Evolutionary conservation across 768 basidiomycete species (phyloP), one percentile per base, ranked within the genome.

Genomic region (Gymnopilus junonius): DNA sequence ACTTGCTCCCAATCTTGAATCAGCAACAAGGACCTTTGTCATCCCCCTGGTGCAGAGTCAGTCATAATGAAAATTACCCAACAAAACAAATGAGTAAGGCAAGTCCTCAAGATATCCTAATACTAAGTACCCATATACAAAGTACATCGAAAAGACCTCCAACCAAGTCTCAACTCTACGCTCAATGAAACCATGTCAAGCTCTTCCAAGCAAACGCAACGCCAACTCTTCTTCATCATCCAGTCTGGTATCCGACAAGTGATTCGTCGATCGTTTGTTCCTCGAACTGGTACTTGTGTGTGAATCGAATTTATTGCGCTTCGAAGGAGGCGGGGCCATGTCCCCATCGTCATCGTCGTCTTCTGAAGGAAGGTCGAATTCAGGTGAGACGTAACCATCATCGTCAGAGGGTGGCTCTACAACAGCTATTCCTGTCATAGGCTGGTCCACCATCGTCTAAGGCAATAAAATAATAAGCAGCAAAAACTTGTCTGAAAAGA

Each of bases 371-470:
- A 89, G 66, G 65, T 88, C 85, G 67, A 93, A 91, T 39, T 86
- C 85, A 1, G 91, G 92, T 1, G 88, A 89, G 10, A 87, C 83
- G 72, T 91, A 90, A 0, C 90, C 90, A 67, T 90, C 88, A 63
- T 85, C 85, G 8, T 81, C 77, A 31, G 71, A 70, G 1, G 68
- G 55, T 17, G 68, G 74, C 2, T 71, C 79, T 23, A 76, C 70
- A 20, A 83, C 69, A 4, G 73, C 63, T 12, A 55, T 23, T 4
- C 15, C 27, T 6, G 54, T 77, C 15, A 71, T 75, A 3, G 69
- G 78, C 15, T 70, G 76, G 20, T 73, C 72, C 48, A 69, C 77
- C 64, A 69, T 64, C 68, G 77, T 70, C 51, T 65, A 27, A 20
- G 15, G 10, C 15, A 54, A 54, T 27, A 34, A 55, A 51, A 69